Evolutionary conservation across 768 basidiomycete species (phyloP).

Genomic region (Asterophora lycoperdoides): DNA sequence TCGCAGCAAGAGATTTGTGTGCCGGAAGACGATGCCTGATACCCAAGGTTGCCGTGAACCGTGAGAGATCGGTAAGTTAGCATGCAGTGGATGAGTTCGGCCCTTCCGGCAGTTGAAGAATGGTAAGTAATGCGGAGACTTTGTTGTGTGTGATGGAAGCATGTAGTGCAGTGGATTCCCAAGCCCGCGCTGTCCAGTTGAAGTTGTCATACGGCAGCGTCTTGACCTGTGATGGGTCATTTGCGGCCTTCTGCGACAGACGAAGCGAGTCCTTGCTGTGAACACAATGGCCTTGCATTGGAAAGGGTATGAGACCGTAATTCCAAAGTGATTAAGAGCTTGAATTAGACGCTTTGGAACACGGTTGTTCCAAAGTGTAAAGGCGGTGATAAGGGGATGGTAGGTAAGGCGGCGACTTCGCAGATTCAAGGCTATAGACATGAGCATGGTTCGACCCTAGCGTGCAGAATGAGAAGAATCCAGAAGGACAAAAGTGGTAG

Average conservation of each 20-base stretch:
- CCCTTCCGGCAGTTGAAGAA: constrained; percentile 2
- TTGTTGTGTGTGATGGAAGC: constrained; percentile 15
- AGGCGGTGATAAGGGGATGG: constrained; percentile 13
- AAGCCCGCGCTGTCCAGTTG: constrained; percentile 18
- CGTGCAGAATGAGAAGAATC: no score
- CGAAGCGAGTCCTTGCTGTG: neutral
- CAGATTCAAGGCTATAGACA: constrained; percentile 10
- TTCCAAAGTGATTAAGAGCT: constrained; percentile 16
- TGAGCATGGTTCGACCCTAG: constrained; percentile 10
- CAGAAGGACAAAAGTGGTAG: no score
- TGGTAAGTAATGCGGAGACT: constrained; percentile 20
- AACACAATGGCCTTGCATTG: constrained; percentile 7
- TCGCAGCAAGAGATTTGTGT: no score
- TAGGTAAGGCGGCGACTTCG: constrained; percentile 5
- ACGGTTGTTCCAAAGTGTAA: no score
- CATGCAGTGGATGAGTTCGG: no score
- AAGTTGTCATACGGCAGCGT: constrained; percentile 23
- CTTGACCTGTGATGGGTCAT: constrained; percentile 15
- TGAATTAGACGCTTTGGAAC: constrained; percentile 14
- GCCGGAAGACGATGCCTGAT: no score
- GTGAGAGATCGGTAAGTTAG: no score
- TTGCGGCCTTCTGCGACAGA: constrained; percentile 4
- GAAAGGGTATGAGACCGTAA: constrained; percentile 10
- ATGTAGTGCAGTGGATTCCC: constrained; percentile 15
- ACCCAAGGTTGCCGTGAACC: no score